phyloP scores from a whole-genome alignment of 2,329 filamentous ascomycete genomes.

The Kalaharituber pfeilii region DNA sequence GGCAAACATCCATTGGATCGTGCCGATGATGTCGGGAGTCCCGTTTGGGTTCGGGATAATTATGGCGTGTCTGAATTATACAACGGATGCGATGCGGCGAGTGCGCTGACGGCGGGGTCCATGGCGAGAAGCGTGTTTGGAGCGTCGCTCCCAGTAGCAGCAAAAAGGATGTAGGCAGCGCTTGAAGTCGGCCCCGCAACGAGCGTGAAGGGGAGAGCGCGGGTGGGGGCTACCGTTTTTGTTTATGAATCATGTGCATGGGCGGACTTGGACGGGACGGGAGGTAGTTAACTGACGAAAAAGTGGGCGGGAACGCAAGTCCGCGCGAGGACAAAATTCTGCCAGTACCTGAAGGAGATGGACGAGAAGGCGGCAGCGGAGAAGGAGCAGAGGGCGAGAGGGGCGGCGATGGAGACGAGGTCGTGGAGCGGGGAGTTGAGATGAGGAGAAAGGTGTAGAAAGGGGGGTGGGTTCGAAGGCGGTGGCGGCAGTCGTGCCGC shows the following conservation, averaged over 20 bases:
- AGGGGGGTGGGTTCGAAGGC: background rate
- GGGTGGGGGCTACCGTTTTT: slow-evolving; percentile 39
- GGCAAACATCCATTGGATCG: slow-evolving; percentile 34
- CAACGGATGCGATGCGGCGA: slow-evolving; percentile 47
- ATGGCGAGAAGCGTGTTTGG: slow-evolving; percentile 36
- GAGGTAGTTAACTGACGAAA: background rate
- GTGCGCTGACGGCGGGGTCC: slow-evolving; percentile 37
- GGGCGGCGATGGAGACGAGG: background rate
- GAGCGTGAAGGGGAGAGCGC: slow-evolving; percentile 34
- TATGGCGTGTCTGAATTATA: slow-evolving; percentile 46
- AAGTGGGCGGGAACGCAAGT: slow-evolving; percentile 31
- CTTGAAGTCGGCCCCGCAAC: slow-evolving; percentile 29
- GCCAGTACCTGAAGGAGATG: slow-evolving; percentile 34
- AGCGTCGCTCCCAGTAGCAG: slow-evolving; percentile 39
- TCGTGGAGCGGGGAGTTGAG: background rate
- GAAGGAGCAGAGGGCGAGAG: slow-evolving; percentile 26
- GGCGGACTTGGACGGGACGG: background rate
- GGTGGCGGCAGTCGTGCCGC: background rate
- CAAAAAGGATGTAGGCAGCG: slow-evolving; percentile 19
- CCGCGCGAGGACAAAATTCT: slow-evolving; percentile 42
- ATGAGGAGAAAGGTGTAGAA: background rate
- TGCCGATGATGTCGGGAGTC: slow-evolving; percentile 43
- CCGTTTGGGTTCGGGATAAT: slow-evolving; percentile 47
- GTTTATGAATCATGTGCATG: slow-evolving; percentile 37
- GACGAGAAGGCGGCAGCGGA: slow-evolving; percentile 7